Evolutionary conservation across 495 filamentous ascomycete genomes (phyloP).

Genomic region (Darksidea phi): DNA sequence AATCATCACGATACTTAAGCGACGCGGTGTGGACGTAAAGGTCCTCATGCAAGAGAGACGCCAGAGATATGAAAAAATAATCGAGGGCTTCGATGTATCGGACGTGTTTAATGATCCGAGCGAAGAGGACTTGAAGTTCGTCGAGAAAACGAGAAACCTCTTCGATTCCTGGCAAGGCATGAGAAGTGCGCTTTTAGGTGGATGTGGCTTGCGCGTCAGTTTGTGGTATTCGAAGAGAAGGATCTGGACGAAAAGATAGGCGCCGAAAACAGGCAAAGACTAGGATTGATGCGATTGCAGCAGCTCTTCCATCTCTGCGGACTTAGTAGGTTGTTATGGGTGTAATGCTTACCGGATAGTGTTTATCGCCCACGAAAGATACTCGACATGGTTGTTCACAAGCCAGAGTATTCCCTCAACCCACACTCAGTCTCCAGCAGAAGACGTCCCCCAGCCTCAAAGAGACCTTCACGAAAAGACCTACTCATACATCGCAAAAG

Average conservation of each 20-base stretch:
- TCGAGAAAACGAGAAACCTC: neutral
- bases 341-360: too few species aligned
- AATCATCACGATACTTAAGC: conserved; percentile 1
- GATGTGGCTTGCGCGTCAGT: neutral
- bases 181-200: neutral
- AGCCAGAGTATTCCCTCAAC: too few species aligned
- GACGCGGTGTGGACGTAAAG: neutral
- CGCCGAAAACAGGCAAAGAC: neutral
- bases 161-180: neutral
- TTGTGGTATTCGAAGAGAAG: neutral
- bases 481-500: too few species aligned
- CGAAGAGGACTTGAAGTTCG: neutral
- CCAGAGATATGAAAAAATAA: neutral
- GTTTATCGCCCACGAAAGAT: too few species aligned
- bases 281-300: too few species aligned
- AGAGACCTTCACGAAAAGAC: too few species aligned
- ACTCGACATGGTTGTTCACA: too few species aligned
- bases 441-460: too few species aligned
- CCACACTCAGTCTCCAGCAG: too few species aligned
- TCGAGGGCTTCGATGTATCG: neutral
- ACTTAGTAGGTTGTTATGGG: too few species aligned
- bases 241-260: neutral
- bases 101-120: neutral
- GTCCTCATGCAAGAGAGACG: neutral
- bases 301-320: too few species aligned